A percentile compares a stretch with the other conserved stretches of the same genome.
Evolutionary conservation across 2,329 filamentous ascomycete species (phyloP).

Genomic region (Colletotrichum horii): DNA sequence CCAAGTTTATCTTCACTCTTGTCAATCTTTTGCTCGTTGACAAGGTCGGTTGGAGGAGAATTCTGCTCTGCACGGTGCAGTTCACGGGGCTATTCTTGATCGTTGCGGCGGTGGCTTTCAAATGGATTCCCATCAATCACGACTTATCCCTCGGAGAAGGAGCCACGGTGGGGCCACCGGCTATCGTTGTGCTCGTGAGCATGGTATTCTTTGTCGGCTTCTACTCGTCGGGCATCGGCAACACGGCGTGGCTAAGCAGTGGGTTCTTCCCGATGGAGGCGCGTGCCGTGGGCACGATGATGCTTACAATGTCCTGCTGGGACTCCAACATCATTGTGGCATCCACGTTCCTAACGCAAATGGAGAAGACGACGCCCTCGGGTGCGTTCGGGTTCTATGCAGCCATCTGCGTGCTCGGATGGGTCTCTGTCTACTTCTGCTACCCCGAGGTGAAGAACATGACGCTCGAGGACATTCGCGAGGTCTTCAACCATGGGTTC

Average conservation of each 20-base stretch:
- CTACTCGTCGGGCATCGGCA: conserved; percentile 50
- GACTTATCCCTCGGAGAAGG: conserved; percentile 41
- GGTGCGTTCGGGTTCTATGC: conserved; percentile 59
- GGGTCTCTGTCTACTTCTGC: conserved; percentile 50
- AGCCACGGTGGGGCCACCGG: conserved; percentile 33
- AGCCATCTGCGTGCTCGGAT: conserved; percentile 52
- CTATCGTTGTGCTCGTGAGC: conserved; percentile 41
- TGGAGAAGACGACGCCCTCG: conserved; percentile 52
- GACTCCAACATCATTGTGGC: conserved; percentile 53
- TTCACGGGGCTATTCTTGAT: conserved; percentile 49
- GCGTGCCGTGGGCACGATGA: conserved; percentile 52
- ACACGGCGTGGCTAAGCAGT: conserved; percentile 50
- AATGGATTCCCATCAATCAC: conserved; percentile 49
- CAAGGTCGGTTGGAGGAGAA: conserved; percentile 45
- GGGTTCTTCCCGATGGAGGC: conserved; percentile 54
- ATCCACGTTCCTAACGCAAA: conserved; percentile 54
- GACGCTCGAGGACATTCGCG: conserved; percentile 57
- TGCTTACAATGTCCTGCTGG: conserved; percentile 52
- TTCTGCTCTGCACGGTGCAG: conserved; percentile 47
- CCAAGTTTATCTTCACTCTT: conserved; percentile 55
- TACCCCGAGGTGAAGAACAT: conserved; percentile 62
- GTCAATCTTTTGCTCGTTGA: conserved; percentile 53
- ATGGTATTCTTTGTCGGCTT: conserved; percentile 48
- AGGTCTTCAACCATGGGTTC: conserved; percentile 54
- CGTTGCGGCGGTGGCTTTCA: conserved; percentile 47